Evolutionary conservation across 768 basidiomycete genomes (phyloP), one percentile per base, ranked within the genome.

Genomic region (Gymnopilus junonius): DNA sequence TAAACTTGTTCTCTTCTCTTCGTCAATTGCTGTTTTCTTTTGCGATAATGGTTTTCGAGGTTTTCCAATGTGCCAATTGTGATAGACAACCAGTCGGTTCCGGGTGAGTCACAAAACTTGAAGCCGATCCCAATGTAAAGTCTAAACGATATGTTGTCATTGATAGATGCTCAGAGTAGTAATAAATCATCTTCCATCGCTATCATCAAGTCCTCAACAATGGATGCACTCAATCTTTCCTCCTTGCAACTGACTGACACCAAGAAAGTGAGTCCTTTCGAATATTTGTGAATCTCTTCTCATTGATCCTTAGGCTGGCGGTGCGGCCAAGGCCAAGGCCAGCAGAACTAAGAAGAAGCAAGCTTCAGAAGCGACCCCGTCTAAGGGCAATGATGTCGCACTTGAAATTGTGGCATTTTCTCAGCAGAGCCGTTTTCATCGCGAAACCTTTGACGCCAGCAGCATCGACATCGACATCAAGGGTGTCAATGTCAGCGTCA

Each of bases 381-480:
- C 54, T 25, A 46, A 8, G 37, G 54, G 40, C 23, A 14, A 14
- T 40, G 37, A 39, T 48, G 55, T 23, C 43, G 37, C 34, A 20
- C 59, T 65, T 6, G 72, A 74, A 32, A 73, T 83, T 2, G 71
- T 75, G 11, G 82, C 80, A 5, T 80, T 76, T 11, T 81, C 82
- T 0, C 82, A 84, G 59, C 81, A 81, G 61, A 81, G 79, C 55
- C 78, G 83, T 1, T 85, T 85, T 55, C 81, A 84, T 63, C 76
- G 78, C 6, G 83, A 85, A 57, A 81, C 82, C 4, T 73, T 82
- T 51, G 77, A 78, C 48, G 78, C 78, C 7, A 71, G 67, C 37
- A 70, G 61, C 15, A 72, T 69, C 25, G 79, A 86, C 62, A 77
- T 89, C 39, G 87, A 89, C 63, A 74, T 89, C 21, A 80, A 84